These are phyloP conservation scores for Fusarium pininemorale DNA, from an alignment of 2,329 filamentous ascomycete genomes.

Conservation along the genomic window DNA sequence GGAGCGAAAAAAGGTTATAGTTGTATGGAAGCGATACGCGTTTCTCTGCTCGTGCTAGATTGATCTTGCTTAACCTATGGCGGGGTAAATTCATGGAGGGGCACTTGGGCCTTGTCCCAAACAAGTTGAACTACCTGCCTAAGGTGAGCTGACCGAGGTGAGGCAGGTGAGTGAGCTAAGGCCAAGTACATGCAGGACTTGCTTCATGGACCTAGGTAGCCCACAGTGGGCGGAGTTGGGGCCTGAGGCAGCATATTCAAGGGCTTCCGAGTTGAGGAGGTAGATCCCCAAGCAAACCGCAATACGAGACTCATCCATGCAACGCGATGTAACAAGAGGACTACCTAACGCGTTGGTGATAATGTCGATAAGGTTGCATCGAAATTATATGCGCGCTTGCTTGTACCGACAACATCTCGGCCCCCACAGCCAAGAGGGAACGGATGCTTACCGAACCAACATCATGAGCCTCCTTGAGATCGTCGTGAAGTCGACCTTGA, in stretches of 20 bases:
- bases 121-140: not conserved
- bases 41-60: conserved; percentile 27
- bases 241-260: conserved; percentile 32
- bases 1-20: conserved; percentile 28
- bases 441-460: not conserved
- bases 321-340: not conserved
- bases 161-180: not conserved
- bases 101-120: conserved; percentile 22
- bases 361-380: conserved; percentile 5
- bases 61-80: conserved; percentile 39
- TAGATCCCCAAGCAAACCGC: not conserved
- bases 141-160: not conserved
- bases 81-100: conserved; percentile 50
- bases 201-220: not conserved
- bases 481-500: not conserved
- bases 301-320: conserved; percentile 5
- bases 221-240: not conserved
- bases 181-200: not conserved
- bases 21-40: conserved; percentile 42
- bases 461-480: not conserved
- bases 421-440: not conserved
- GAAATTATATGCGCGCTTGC: conserved; percentile 15
- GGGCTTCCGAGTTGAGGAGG: not conserved
- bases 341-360: not conserved
- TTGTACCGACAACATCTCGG: not conserved